These are phyloP conservation scores for Candida nemodendra DNA, from an alignment of 805 yeast species.

Conservation along the genomic window DNA sequence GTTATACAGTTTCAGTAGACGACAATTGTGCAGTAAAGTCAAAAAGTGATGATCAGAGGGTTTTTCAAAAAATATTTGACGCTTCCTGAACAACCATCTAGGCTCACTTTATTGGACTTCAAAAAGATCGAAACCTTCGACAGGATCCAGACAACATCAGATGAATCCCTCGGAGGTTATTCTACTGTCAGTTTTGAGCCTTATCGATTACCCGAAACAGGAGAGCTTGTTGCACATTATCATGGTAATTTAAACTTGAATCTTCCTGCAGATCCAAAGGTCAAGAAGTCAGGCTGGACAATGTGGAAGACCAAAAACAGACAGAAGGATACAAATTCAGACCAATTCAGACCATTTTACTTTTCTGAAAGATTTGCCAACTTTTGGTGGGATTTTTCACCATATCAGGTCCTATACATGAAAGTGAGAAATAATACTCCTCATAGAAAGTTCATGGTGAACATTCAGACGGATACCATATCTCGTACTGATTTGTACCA, in stretches of 20 bases:
- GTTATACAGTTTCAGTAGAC: no score
- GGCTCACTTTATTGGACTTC: slow-evolving; percentile 55
- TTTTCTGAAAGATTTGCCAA: slow-evolving; percentile 35
- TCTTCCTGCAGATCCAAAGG: slow-evolving; percentile 62
- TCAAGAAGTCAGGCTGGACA: slow-evolving; percentile 67
- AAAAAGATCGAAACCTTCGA: slow-evolving; percentile 46
- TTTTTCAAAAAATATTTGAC: slow-evolving; percentile 14
- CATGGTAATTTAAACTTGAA: slow-evolving; percentile 69
- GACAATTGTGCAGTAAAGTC: no score
- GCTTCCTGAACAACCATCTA: slow-evolving; percentile 20
- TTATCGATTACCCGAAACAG: slow-evolving; percentile 36
- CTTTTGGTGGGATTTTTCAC: slow-evolving; percentile 70
- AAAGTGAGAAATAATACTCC: slow-evolving; percentile 65
- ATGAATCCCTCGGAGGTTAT: slow-evolving; percentile 76
- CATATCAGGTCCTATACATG: slow-evolving; percentile 58
- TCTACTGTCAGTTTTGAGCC: slow-evolving; percentile 51
- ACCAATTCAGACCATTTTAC: slow-evolving; percentile 45
- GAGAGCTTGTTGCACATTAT: slow-evolving; percentile 56
- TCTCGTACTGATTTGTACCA: slow-evolving; percentile 78
- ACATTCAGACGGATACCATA: slow-evolving; percentile 79
- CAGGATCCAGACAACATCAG: slow-evolving; percentile 60
- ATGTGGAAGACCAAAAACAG: slow-evolving; percentile 80
- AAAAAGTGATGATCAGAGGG: slow-evolving; percentile 11
- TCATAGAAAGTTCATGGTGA: slow-evolving; percentile 65
- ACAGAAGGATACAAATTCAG: slow-evolving; percentile 33